These are phyloP conservation scores for Aureobasidium musti DNA, from an alignment of 2,329 filamentous ascomycete species.

Conservation along the genomic window DNA sequence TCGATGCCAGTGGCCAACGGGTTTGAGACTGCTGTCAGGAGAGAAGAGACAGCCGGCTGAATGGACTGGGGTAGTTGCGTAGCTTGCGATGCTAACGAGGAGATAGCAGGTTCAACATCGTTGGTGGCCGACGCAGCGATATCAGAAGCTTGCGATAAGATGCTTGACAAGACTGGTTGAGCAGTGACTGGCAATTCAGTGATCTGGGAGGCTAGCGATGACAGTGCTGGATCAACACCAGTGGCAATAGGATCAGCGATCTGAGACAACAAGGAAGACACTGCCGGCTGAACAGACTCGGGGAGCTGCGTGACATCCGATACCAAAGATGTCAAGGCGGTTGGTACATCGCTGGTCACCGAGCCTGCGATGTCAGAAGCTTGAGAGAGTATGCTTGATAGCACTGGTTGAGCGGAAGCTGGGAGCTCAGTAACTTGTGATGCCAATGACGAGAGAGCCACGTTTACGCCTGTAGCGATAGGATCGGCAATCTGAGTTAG, in stretches of 20 bases:
- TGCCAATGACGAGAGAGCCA: neutral
- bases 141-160: neutral
- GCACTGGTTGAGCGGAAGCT: neutral
- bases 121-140: neutral
- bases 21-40: neutral
- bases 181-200: neutral
- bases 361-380: neutral
- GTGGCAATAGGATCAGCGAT: conserved; percentile 1
- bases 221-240: neutral
- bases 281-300: neutral
- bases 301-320: neutral
- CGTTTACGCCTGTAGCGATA: neutral
- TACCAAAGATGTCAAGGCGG: neutral
- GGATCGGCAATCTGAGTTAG: neutral
- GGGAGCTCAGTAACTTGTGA: neutral
- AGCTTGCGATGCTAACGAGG: neutral
- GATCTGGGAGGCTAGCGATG: neutral
- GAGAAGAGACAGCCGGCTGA: neutral
- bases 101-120: neutral
- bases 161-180: neutral
- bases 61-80: neutral
- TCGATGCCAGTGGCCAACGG: neutral
- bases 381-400: neutral
- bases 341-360: neutral
- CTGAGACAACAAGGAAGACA: neutral